These are phyloP conservation scores for Carex littledalei DNA, from an alignment of 176 grass and related monocot genomes.

Conservation along the genomic window DNA sequence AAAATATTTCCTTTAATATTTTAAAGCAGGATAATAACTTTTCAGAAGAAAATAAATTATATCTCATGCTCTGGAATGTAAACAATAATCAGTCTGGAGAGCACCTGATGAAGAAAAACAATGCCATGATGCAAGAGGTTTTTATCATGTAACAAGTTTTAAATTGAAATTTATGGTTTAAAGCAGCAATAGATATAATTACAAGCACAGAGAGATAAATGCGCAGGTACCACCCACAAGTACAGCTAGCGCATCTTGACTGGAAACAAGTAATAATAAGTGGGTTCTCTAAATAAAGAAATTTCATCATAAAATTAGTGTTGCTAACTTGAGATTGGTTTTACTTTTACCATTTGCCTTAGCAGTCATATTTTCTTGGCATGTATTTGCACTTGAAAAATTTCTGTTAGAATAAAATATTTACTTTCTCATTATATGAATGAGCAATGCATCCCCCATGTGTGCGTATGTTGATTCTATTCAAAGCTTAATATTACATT, in stretches of 20 bases:
- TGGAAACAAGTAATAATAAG: background rate
- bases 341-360: too few relatives aligned
- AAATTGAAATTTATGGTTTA: background rate
- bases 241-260: background rate
- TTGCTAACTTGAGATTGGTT: too few relatives aligned
- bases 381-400: too few relatives aligned
- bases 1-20: background rate
- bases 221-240: background rate
- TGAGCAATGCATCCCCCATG: too few relatives aligned
- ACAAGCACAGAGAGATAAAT: background rate
- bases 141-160: background rate
- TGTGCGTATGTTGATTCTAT: too few relatives aligned
- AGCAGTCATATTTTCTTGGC: too few relatives aligned
- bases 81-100: conserved; percentile 75
- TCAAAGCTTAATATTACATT: too few relatives aligned
- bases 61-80: conserved; percentile 92
- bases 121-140: conserved; percentile 1
- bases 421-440: too few relatives aligned
- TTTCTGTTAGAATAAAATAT: too few relatives aligned
- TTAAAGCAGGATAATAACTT: background rate
- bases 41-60: conserved; percentile 13
- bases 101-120: conserved; percentile 41
- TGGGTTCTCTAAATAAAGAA: background rate
- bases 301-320: too few relatives aligned
- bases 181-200: background rate